These are phyloP conservation scores for Cryphonectria parasitica DNA, from an alignment of 2,329 filamentous ascomycete species.

Conservation along the genomic window DNA sequence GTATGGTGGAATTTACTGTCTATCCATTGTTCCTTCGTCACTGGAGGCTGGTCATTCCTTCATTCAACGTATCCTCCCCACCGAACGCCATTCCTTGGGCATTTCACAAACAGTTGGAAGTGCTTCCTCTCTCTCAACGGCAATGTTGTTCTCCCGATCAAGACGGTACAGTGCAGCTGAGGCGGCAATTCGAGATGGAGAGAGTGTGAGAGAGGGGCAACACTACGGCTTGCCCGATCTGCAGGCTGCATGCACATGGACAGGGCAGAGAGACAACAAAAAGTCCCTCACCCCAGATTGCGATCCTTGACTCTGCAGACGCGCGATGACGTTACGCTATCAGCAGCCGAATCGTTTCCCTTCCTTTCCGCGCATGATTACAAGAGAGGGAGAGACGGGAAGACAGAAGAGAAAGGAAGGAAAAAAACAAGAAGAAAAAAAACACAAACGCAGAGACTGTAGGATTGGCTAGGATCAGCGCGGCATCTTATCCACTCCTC, in stretches of 20 bases:
- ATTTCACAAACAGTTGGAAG: neutral
- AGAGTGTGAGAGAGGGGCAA: neutral
- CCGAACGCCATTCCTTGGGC: neutral
- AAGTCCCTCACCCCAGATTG: constrained; percentile 29
- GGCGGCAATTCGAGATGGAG: neutral
- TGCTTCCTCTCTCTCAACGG: neutral
- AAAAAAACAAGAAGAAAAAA: constrained; percentile 18
- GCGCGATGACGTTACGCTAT: constrained; percentile 26
- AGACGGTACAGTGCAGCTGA: neutral
- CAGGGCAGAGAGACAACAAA: constrained; percentile 12
- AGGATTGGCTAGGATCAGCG: constrained; percentile 26
- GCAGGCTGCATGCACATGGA: constrained; percentile 8
- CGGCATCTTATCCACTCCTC: constrained; percentile 24
- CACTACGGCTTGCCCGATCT: constrained; percentile 23
- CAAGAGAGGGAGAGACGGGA: neutral
- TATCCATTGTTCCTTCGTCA: too few relatives aligned
- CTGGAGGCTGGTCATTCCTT: too few relatives aligned
- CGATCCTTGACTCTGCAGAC: constrained; percentile 2
- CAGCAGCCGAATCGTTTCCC: constrained; percentile 1
- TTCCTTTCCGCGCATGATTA: neutral
- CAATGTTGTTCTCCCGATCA: neutral
- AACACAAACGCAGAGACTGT: constrained; percentile 14
- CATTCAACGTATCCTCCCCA: too few relatives aligned
- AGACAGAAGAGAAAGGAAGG: neutral
- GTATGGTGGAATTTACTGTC: too few relatives aligned